Percentiles rank a stretch among this genome's conserved stretches.
Evolutionary conservation across 306 rosid species (phyloP).

Genomic region (Fragaria ananassa): DNA sequence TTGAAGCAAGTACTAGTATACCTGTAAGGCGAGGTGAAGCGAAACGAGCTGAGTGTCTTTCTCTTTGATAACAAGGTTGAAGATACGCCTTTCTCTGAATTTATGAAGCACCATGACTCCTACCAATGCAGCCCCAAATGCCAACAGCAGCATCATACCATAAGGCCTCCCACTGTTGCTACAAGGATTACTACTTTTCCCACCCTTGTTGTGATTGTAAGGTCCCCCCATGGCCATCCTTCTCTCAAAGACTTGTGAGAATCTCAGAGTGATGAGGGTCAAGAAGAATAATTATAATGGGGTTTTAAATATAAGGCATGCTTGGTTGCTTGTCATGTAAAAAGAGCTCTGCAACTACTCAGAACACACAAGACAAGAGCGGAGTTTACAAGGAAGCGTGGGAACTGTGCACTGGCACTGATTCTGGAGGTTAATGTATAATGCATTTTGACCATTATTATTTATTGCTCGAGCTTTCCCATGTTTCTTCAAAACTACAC

Average conservation of each 20-base stretch:
- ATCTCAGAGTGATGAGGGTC: background rate
- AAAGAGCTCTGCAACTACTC: slow-evolving; percentile 56
- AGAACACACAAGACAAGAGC: slow-evolving; percentile 11
- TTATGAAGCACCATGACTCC: slow-evolving; percentile 80
- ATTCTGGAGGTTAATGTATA: slow-evolving; percentile 22
- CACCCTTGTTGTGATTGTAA: slow-evolving; percentile 19
- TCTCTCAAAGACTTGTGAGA: background rate
- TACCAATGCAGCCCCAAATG: slow-evolving; percentile 77
- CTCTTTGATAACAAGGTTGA: slow-evolving; percentile 56
- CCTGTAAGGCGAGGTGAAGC: slow-evolving; percentile 71
- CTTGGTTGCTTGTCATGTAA: slow-evolving; percentile 73
- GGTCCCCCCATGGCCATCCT: slow-evolving; percentile 23
- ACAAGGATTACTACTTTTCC: slow-evolving; percentile 3
- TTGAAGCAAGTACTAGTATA: slow-evolving; percentile 7
- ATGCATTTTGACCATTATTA: background rate
- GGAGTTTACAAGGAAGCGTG: slow-evolving; percentile 49
- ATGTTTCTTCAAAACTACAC: background rate
- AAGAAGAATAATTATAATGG: background rate
- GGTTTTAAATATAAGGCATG: background rate
- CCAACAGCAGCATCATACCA: slow-evolving; percentile 48
- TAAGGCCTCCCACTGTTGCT: slow-evolving; percentile 44
- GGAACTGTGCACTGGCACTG: slow-evolving; percentile 47
- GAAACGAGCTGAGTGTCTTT: slow-evolving; percentile 56
- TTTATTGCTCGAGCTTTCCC: slow-evolving; percentile 3
- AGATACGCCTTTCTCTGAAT: slow-evolving; percentile 78